These are phyloP conservation scores for Pichiaceae sp. DNA, from an alignment of 1,139 yeast genomes.

Conservation along the genomic window DNA sequence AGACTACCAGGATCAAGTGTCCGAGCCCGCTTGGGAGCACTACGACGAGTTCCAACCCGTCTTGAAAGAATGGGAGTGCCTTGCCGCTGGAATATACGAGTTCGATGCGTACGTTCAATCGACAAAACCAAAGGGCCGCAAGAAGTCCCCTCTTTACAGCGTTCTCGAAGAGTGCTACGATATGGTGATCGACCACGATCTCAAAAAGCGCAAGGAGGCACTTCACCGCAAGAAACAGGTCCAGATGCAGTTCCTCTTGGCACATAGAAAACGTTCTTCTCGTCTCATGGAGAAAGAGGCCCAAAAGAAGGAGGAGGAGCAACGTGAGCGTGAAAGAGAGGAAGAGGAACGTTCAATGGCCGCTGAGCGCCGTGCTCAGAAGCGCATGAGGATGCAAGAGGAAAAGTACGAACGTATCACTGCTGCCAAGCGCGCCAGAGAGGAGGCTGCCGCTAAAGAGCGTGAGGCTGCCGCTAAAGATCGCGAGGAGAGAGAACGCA, in stretches of 20 bases:
- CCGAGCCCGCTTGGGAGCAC: constrained; percentile 19
- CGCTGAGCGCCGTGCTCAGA: constrained; percentile 27
- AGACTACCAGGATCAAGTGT: constrained; percentile 25
- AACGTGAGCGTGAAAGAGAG: constrained; percentile 31
- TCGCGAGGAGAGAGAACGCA: constrained; percentile 36
- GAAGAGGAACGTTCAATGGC: constrained; percentile 27
- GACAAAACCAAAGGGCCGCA: constrained; percentile 24
- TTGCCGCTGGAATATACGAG: constrained; percentile 25
- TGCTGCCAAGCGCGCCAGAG: constrained; percentile 15
- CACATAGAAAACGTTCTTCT: constrained; percentile 44
- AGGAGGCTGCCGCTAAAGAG: constrained; percentile 1
- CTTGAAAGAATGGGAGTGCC: constrained; percentile 38
- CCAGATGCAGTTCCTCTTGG: constrained; percentile 43
- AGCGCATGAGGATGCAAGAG: constrained; percentile 31
- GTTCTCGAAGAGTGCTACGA: constrained; percentile 17
- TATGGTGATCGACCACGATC: constrained; percentile 25
- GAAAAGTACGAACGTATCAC: constrained; percentile 17
- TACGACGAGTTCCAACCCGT: constrained; percentile 24
- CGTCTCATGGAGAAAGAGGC: constrained; percentile 47
- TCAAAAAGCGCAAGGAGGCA: constrained; percentile 37
- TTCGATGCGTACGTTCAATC: constrained; percentile 20
- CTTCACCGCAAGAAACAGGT: constrained; percentile 40
- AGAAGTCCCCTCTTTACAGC: constrained; percentile 12
- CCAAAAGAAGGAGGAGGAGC: constrained; percentile 36
- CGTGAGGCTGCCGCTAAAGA: constrained; percentile 10